phyloP scores from a whole-genome alignment of 805 yeast species.

The Lachancea sp. region DNA sequence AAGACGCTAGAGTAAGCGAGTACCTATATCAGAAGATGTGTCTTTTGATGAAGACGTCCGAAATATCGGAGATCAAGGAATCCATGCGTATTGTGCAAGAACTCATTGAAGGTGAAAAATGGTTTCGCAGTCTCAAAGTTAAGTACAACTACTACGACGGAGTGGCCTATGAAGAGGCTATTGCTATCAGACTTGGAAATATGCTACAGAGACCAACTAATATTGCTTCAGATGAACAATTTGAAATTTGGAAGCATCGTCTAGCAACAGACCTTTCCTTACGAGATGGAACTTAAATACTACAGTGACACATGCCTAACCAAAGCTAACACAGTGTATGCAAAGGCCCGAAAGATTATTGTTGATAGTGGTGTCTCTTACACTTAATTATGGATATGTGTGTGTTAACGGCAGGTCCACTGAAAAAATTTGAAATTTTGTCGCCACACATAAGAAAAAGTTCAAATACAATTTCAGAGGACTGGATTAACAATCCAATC shows the following conservation, averaged over 20 bases:
- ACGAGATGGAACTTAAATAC: conserved; percentile 12
- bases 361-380: too few relatives aligned
- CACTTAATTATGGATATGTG: too few relatives aligned
- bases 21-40: conserved; percentile 47
- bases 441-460: too few relatives aligned
- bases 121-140: conserved; percentile 53
- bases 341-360: too few relatives aligned
- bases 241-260: conserved; percentile 31
- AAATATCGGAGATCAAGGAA: conserved; percentile 41
- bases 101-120: conserved; percentile 49
- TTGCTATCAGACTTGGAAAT: conserved; percentile 29
- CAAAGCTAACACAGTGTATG: background rate
- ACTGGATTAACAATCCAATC: too few relatives aligned
- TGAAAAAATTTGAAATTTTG: too few relatives aligned
- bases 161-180: conserved; percentile 21
- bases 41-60: conserved; percentile 44
- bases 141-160: conserved; percentile 35
- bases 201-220: conserved; percentile 34
- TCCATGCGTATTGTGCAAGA: conserved; percentile 51
- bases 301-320: too few relatives aligned
- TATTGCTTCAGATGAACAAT: conserved; percentile 30
- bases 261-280: conserved; percentile 27
- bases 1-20: conserved; percentile 44
- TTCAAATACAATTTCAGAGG: too few relatives aligned
- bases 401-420: too few relatives aligned